Base-by-base conservation (phyloP, 495 filamentous ascomycete genomes). In the Trichocladium uniseriatum region DNA sequence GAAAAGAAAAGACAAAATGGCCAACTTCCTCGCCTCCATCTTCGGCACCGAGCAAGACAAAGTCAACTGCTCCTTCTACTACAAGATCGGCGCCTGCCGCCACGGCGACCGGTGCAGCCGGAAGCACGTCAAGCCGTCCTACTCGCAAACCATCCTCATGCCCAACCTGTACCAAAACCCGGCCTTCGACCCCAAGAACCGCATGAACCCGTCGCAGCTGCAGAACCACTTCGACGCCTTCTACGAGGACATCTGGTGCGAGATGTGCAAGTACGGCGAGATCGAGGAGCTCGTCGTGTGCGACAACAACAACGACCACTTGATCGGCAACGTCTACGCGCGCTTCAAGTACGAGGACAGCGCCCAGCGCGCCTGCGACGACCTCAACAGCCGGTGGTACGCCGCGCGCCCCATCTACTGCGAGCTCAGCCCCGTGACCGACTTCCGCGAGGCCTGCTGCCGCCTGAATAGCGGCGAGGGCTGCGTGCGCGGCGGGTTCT, bases 21-120 rank as follows among this genome's bases (percentile, higher is more conserved):
- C 91, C 66, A 96, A 95, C 80, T 98, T 97, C 65, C 89, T 98
- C 66, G 92, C 92, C 66, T 94, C 88, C 62, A 98, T 98, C 73
- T 98, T 98, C 79, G 92, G 92, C 61, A 98, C 92, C 7, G 94
- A 98, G 75, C 94, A 96, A 67, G 92, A 98, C 81, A 98, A 97
- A 66, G 64, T 74, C 58, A 74, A 74, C 68, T 74, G 71, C 70
- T 66, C 54, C 55, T 72, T 63, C 56, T 63, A 66, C 54, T 62
- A 59, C 61, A 67, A 67, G 73, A 98, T 98, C 73, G 92, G 92
- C 62, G 92, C 92, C 39, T 98, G 92, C 73, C 83, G 92, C 35
- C 92, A 98, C 75, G 94, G 92, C 60, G 92, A 98, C 74, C 87
- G 92, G 55, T 98, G 92, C 76, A 90, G 84, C 21, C 83, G 92